phyloP scores from a whole-genome alignment of 257 asterid genomes.

The Lycium barbarum region DNA sequence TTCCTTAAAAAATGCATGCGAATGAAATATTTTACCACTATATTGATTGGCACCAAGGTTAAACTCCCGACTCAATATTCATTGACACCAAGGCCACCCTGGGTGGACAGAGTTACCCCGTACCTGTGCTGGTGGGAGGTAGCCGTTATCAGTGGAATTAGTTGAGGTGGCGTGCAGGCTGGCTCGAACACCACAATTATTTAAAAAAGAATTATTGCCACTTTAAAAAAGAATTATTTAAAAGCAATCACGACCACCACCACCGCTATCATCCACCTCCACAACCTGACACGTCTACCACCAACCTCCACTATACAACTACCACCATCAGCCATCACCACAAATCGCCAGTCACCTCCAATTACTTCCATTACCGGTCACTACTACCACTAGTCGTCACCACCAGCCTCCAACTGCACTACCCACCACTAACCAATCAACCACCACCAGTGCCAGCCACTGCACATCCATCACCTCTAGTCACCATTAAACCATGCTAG shows the following conservation, averaged over 20 bases:
- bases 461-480: not conserved
- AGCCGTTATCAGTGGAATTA: too few species aligned
- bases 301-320: not conserved
- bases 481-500: not conserved
- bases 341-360: not conserved
- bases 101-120: too few species aligned
- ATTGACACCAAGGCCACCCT: not conserved
- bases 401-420: not conserved
- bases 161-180: too few species aligned
- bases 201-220: not conserved
- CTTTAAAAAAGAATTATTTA: too few species aligned
- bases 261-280: not conserved
- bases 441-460: not conserved
- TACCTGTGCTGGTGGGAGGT: too few species aligned
- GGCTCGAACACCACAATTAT: too few species aligned
- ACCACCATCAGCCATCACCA: not conserved
- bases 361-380: not conserved
- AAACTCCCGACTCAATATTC: not conserved
- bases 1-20: not conserved
- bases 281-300: not conserved
- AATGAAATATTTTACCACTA: constrained; percentile 10
- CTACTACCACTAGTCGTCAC: not conserved
- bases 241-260: not conserved
- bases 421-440: not conserved
- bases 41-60: not conserved